phyloP scores from a whole-genome alignment of 345 rosid genomes.

The Syzygium grande region DNA sequence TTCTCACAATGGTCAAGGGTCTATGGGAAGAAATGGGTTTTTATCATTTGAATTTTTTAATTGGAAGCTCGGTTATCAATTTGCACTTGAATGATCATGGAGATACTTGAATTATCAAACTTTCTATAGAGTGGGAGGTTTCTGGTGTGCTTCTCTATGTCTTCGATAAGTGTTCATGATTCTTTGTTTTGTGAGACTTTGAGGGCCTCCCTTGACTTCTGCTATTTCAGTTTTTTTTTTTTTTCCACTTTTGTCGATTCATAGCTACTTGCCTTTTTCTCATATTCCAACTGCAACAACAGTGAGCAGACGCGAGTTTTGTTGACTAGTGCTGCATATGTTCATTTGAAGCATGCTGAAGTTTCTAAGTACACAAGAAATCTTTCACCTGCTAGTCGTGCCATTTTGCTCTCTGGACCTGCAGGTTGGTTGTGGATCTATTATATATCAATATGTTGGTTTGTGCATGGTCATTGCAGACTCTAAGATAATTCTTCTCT shows the following conservation, averaged over 20 bases:
- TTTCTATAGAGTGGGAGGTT: neutral
- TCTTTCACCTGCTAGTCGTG: slow-evolving; percentile 77
- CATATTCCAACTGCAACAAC: slow-evolving; percentile 13
- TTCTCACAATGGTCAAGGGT: neutral
- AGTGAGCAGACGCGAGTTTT: slow-evolving; percentile 84
- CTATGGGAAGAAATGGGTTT: neutral
- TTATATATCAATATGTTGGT: neutral
- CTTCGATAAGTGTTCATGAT: neutral
- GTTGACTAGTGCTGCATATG: slow-evolving; percentile 90
- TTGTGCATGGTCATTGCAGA: neutral
- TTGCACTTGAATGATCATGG: neutral
- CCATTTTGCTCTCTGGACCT: slow-evolving; percentile 93
- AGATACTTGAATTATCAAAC: neutral
- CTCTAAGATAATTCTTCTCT: neutral
- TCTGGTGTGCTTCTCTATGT: neutral
- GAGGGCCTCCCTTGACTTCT: neutral
- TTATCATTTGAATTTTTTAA: neutral
- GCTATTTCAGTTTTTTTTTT: neutral
- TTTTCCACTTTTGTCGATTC: neutral
- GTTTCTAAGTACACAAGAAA: slow-evolving; percentile 74
- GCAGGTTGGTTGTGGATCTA: slow-evolving; percentile 40
- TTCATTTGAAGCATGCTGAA: slow-evolving; percentile 87
- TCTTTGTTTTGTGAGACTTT: neutral
- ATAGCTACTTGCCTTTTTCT: neutral
- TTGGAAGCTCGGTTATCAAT: neutral